These are phyloP conservation scores for Naganishia sp. DNA, from an alignment of 1,284 basidiomycete genomes.

Conservation along the genomic window DNA sequence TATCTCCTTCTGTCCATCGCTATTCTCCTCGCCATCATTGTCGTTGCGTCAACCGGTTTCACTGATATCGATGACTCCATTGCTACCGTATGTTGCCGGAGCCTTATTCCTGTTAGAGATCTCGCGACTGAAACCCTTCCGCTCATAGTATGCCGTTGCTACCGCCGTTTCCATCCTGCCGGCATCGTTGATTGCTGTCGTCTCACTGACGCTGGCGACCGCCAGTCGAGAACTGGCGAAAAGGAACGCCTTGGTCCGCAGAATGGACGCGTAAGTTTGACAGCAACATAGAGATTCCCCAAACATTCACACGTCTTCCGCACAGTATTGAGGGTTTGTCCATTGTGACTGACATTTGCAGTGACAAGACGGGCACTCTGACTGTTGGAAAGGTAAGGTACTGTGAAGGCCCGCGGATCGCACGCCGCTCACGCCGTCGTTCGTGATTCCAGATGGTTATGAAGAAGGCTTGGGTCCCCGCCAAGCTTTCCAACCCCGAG, in stretches of 20 bases:
- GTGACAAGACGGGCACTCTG: constrained; percentile 68
- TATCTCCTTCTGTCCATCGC: constrained; percentile 63
- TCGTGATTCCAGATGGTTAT: constrained; percentile 55
- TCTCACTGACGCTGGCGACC: constrained; percentile 53
- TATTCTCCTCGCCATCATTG: constrained; percentile 62
- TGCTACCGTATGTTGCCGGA: constrained; percentile 39
- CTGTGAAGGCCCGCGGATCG: background rate
- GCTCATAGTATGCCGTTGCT: constrained; percentile 54
- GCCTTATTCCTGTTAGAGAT: background rate
- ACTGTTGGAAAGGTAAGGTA: constrained; percentile 58
- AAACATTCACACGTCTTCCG: constrained; percentile 43
- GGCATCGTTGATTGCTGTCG: constrained; percentile 56
- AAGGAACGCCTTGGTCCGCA: constrained; percentile 57
- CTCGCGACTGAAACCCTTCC: background rate
- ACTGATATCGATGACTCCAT: constrained; percentile 53
- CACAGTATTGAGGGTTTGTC: constrained; percentile 64
- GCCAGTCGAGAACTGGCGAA: constrained; percentile 55
- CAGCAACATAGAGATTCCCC: background rate
- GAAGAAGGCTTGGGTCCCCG: constrained; percentile 62
- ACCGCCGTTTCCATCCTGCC: constrained; percentile 61
- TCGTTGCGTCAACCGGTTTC: constrained; percentile 62
- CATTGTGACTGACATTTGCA: constrained; percentile 64
- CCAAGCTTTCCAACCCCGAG: constrained; percentile 25
- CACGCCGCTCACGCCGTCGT: background rate
- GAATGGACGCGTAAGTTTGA: constrained; percentile 49